Percentiles rank a stretch among this genome's conserved stretches.
phyloP scores from a whole-genome alignment of 495 filamentous ascomycete genomes.

The Daldinia caldariorum region DNA sequence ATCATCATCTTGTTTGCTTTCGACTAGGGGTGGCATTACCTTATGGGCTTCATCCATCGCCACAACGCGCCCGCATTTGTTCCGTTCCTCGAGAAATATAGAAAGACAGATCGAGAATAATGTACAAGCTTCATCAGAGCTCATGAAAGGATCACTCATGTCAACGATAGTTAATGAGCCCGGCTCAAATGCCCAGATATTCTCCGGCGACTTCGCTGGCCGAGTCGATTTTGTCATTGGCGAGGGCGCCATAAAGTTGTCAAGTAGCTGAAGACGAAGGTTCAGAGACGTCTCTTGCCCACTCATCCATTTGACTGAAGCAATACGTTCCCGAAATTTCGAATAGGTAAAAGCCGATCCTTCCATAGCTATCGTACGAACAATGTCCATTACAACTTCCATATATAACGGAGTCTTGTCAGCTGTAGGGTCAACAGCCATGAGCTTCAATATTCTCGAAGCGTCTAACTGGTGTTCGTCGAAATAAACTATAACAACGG shows the following conservation, averaged over 20 bases:
- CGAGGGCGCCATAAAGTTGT: constrained; percentile 51
- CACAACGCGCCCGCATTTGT: constrained; percentile 57
- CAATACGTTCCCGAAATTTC: constrained; percentile 50
- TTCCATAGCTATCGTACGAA: constrained; percentile 54
- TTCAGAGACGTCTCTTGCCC: constrained; percentile 51
- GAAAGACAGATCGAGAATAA: constrained; percentile 66
- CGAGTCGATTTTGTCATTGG: constrained; percentile 5
- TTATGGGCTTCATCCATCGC: constrained; percentile 51
- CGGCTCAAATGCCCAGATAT: constrained; percentile 41
- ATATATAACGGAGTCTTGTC: constrained; percentile 62
- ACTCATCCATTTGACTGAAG: constrained; percentile 39
- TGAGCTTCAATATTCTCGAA: constrained; percentile 62
- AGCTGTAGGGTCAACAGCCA: constrained; percentile 59
- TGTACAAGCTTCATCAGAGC: constrained; percentile 63
- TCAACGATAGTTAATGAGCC: constrained; percentile 70
- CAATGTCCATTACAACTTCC: constrained; percentile 56
- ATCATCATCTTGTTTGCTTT: background rate
- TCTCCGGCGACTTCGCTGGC: constrained; percentile 8
- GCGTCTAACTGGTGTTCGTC: constrained; percentile 61
- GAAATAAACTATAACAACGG: constrained; percentile 49
- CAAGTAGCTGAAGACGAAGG: constrained; percentile 54
- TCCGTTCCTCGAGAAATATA: constrained; percentile 57
- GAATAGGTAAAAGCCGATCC: constrained; percentile 54
- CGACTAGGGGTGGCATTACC: constrained; percentile 15
- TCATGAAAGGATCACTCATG: constrained; percentile 67